Conservation (phyloP, 2,329 filamentous ascomycete species). For the Aspergillus ibericus region DNA sequence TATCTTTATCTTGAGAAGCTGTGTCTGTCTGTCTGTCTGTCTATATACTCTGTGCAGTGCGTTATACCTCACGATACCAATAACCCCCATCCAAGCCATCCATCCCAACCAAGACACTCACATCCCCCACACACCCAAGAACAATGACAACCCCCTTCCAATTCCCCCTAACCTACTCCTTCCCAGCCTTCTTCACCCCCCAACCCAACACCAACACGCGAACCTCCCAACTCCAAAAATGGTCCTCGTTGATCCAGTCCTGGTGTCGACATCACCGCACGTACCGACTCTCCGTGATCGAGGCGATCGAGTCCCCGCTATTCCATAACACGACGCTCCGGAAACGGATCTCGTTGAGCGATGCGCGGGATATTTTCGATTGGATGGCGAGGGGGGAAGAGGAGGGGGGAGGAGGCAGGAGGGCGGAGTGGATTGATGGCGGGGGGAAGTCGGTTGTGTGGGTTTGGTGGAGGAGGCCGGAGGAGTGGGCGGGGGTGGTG, state of each 20-base stretch:
- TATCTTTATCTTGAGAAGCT: too few species aligned
- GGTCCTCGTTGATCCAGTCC: conserved; percentile 78
- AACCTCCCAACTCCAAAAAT: conserved; percentile 66
- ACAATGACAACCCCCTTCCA: conserved; percentile 29
- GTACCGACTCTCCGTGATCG: conserved; percentile 70
- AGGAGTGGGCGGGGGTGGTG: conserved; percentile 84
- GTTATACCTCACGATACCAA: not conserved
- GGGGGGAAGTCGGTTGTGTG: conserved; percentile 63
- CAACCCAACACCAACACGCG: conserved; percentile 49
- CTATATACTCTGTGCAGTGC: not conserved
- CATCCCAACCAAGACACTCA: too few species aligned
- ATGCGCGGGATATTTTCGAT: conserved; percentile 55
- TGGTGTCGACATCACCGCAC: conserved; percentile 79
- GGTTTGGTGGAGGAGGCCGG: conserved; percentile 81
- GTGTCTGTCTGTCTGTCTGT: too few species aligned
- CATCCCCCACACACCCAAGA: not conserved
- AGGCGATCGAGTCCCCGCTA: conserved; percentile 59
- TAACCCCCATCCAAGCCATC: too few species aligned
- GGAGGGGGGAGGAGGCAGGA: conserved; percentile 48
- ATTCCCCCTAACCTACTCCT: conserved; percentile 46
- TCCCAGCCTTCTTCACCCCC: conserved; percentile 56
- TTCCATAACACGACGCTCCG: conserved; percentile 52
- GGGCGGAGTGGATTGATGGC: conserved; percentile 62
- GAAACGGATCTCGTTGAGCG: conserved; percentile 51
- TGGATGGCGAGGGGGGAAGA: conserved; percentile 55